A percentile compares a stretch with the other conserved stretches of the same genome.
These are phyloP conservation scores for Colletotrichum zoysiae DNA, from an alignment of 2,329 filamentous ascomycete genomes.

Conservation along the genomic window DNA sequence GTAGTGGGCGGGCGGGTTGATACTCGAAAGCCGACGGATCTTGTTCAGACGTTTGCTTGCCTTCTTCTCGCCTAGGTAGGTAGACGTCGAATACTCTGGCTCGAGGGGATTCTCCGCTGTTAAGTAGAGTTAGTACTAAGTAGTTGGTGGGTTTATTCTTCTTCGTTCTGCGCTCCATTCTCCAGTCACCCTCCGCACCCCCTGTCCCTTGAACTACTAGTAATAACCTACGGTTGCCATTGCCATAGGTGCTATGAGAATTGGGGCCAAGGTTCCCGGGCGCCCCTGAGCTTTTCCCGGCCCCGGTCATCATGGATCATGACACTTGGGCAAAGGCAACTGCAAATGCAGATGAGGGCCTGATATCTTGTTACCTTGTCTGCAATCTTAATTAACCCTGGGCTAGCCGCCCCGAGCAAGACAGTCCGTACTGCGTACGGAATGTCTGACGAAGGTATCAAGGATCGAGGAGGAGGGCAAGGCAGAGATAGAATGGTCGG, in stretches of 20 bases:
- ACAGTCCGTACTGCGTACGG: too few species aligned
- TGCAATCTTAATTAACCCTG: neutral
- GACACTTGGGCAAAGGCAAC: constrained; percentile 1
- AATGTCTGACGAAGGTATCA: neutral
- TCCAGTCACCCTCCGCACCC: neutral
- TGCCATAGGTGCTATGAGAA: constrained; percentile 6
- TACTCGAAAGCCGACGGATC: neutral
- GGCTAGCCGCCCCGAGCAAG: neutral
- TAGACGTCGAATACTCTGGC: neutral
- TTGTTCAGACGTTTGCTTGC: neutral
- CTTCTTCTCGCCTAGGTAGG: neutral
- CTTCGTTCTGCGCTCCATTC: neutral
- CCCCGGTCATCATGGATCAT: constrained; percentile 5
- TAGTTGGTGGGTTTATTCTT: constrained; percentile 24
- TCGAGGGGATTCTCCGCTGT: constrained; percentile 26
- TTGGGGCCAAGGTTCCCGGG: neutral
- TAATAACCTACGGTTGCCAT: neutral
- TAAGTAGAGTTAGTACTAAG: constrained; percentile 30
- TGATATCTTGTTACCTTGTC: constrained; percentile 6
- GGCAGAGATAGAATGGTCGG: neutral
- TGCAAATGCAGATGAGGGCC: constrained; percentile 2
- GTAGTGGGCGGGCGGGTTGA: neutral
- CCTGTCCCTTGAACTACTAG: constrained; percentile 27
- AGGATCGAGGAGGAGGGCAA: constrained; percentile 6
- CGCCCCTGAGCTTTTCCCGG: neutral